These are phyloP conservation scores for Cruciata laevipes DNA, from an alignment of 257 asterid genomes.

Conservation along the genomic window DNA sequence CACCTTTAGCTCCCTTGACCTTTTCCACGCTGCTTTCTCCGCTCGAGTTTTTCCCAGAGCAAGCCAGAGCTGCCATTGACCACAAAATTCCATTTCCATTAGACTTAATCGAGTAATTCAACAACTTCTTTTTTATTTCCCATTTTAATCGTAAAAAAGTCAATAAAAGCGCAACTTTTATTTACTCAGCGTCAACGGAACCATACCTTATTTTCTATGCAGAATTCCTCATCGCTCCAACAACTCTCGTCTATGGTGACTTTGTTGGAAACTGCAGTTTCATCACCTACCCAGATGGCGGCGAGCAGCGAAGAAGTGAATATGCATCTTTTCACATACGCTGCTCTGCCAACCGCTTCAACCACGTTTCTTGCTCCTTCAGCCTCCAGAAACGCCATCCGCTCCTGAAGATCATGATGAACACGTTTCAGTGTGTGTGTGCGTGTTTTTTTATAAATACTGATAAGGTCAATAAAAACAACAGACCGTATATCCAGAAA, in stretches of 20 bases:
- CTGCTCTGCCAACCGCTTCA: constrained; percentile 27
- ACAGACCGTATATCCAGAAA: constrained; percentile 30
- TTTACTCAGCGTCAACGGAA: not conserved
- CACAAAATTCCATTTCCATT: no score
- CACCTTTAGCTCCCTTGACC: constrained; percentile 24
- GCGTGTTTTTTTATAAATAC: no score
- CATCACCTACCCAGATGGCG: constrained; percentile 20
- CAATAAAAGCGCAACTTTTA: no score
- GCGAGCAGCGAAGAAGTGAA: constrained; percentile 34
- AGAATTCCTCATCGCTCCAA: constrained; percentile 31
- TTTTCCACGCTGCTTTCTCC: constrained; percentile 30
- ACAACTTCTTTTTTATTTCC: not conserved
- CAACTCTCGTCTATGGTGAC: constrained; percentile 17
- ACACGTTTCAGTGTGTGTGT: not conserved
- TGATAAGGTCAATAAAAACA: not conserved
- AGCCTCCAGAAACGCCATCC: constrained; percentile 27
- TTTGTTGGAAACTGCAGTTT: not conserved
- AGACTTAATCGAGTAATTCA: not conserved
- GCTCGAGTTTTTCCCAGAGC: constrained; percentile 33
- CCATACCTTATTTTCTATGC: constrained; percentile 28
- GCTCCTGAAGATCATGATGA: constrained; percentile 16
- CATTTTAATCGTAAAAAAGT: no score
- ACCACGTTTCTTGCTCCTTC: constrained; percentile 34
- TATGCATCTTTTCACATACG: constrained; percentile 24
- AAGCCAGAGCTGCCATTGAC: constrained; percentile 28